phyloP scores from a whole-genome alignment of 768 basidiomycete species.

The Panaeolus papilionaceus region DNA sequence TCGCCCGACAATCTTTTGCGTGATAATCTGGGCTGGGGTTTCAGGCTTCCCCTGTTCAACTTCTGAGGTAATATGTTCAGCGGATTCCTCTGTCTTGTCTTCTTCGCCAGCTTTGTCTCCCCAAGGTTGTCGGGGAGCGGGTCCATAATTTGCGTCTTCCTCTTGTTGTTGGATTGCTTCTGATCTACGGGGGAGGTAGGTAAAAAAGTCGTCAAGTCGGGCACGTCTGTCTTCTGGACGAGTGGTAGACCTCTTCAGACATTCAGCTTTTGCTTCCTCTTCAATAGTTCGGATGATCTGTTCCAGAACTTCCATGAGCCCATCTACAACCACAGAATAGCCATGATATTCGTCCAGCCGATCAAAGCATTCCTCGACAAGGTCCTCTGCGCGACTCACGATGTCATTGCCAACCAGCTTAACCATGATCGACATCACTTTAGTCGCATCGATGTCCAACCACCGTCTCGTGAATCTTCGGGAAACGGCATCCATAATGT shows the following conservation, averaged over 20 bases:
- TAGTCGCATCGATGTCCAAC: slow-evolving; percentile 88
- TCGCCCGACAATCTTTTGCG: slow-evolving; percentile 85
- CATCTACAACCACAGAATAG: slow-evolving; percentile 85
- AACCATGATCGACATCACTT: slow-evolving; percentile 85
- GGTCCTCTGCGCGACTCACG: slow-evolving; percentile 88
- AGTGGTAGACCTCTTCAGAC: slow-evolving; percentile 20
- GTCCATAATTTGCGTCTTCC: slow-evolving; percentile 60
- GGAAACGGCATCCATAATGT: slow-evolving; percentile 90
- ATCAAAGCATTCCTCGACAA: slow-evolving; percentile 98
- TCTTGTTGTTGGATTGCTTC: slow-evolving; percentile 38
- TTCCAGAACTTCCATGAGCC: slow-evolving; percentile 84
- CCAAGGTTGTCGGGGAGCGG: slow-evolving; percentile 67
- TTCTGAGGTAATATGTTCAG: slow-evolving; percentile 28
- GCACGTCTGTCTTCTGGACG: slow-evolving; percentile 36
- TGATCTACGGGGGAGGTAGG: slow-evolving; percentile 67
- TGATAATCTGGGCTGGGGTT: slow-evolving; percentile 76
- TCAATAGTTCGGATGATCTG: slow-evolving; percentile 86
- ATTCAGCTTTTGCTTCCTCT: slow-evolving; percentile 45
- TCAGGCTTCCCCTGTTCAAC: slow-evolving; percentile 55
- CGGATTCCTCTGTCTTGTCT: slow-evolving; percentile 8
- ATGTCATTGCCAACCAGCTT: slow-evolving; percentile 87
- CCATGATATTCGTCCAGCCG: slow-evolving; percentile 96
- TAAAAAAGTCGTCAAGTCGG: slow-evolving; percentile 56
- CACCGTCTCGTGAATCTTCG: slow-evolving; percentile 80
- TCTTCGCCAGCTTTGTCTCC: slow-evolving; percentile 38